These are phyloP conservation scores for Phytophthora sansomeana DNA, from an alignment of 352 stramenopile species.

Conservation along the genomic window DNA sequence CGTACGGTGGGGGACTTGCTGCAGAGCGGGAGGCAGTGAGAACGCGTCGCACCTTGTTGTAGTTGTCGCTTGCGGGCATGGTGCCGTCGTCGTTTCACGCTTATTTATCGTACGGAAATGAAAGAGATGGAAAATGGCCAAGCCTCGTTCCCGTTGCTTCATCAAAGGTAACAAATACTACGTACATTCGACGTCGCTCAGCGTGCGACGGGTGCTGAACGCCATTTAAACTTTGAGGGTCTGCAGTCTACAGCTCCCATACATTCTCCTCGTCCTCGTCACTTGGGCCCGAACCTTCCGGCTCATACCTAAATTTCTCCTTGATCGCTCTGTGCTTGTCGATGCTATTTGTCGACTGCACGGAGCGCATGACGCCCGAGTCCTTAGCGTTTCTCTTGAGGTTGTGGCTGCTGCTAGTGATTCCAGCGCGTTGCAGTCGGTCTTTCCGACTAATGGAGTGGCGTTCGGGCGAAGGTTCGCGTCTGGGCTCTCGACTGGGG, in stretches of 20 bases:
- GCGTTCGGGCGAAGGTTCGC: constrained; percentile 19
- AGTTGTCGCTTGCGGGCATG: constrained; percentile 7
- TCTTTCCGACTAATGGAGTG: constrained; percentile 21
- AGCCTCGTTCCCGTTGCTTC: background rate
- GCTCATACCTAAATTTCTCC: constrained; percentile 30
- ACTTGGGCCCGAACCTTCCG: constrained; percentile 6
- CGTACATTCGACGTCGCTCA: constrained; percentile 11
- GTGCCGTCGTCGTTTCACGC: constrained; percentile 8
- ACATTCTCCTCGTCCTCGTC: constrained; percentile 40
- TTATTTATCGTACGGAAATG: constrained; percentile 25
- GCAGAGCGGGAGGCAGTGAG: constrained; percentile 15
- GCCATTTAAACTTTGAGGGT: too few species aligned
- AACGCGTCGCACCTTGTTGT: constrained; percentile 15
- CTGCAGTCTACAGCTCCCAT: constrained; percentile 39
- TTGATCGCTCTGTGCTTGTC: constrained; percentile 19
- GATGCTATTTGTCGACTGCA: constrained; percentile 30
- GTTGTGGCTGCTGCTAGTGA: constrained; percentile 30
- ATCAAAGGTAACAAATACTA: constrained; percentile 9
- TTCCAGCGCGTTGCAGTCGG: constrained; percentile 29
- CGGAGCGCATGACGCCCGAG: constrained; percentile 24
- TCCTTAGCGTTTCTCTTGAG: constrained; percentile 30
- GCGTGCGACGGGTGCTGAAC: too few species aligned
- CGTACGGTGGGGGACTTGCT: constrained; percentile 6
- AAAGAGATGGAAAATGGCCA: constrained; percentile 1
- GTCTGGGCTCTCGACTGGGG: constrained; percentile 24